Base-by-base conservation (phyloP, 2,329 filamentous ascomycete genomes). In the Balansia obtecta region DNA sequence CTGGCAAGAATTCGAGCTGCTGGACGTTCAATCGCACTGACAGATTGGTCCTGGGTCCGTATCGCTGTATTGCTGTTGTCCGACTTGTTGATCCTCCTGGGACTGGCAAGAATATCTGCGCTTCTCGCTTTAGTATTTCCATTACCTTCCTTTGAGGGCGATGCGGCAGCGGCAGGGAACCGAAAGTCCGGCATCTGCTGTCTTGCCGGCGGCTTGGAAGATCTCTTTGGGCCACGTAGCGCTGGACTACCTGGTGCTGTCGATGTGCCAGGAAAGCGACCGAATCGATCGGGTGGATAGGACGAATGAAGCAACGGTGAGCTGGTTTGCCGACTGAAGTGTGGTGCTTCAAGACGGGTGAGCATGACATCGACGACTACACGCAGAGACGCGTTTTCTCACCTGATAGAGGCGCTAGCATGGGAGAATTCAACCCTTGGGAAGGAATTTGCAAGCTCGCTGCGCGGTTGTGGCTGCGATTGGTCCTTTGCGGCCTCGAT, bases 371-470 rank as follows among this genome's bases (percentile, higher is more conserved):
- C 16, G 32, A 37, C 30, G 16, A n/a, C 11, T 13, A 20, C 18
- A 41, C 15, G 7, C 39, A 38, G 38, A 8, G 7, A 20, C n/a
- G n/a, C 13, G 16, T 39, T 13, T 7, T 41, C n/a, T 58, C 63
- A 76, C 66, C 68, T 60, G 62, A 66, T 46, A 60, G 67, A 55
- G 61, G 61, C 40, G 66, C 62, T 11, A 62, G 62, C 54, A 54
- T 73, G 73, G 45, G 81, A 72, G 55, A 80, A 63, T 56, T 53
- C 34, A 61, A 58, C 12, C 56, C 61, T 37, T 60, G 62, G 34
- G 67, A 62, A 38, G 64, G 52, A 39, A 91, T 84, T 64, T 95
- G 89, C 53, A 95, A 69, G 70, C 89, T 95, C 22, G 87, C 80
- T 38, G 88, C 88, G 48, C 89, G 77, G 45, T 75, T 80, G 71